Conservation (phyloP, 1,284 basidiomycete species). For the Puccinia hordei region DNA sequence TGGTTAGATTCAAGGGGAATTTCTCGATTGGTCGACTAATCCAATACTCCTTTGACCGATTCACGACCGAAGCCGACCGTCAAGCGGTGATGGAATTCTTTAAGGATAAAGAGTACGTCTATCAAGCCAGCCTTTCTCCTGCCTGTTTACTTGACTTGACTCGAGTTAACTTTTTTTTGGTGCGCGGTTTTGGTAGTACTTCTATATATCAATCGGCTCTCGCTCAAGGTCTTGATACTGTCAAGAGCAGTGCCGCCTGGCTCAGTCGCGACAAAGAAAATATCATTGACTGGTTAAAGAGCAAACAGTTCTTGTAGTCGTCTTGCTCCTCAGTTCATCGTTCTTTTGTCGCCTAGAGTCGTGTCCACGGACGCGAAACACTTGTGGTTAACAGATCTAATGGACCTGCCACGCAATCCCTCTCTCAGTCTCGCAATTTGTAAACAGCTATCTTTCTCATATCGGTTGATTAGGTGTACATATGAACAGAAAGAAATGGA, state of each 20-base stretch:
- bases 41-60: conserved; percentile 65
- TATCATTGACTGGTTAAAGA: conserved; percentile 67
- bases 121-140: background rate
- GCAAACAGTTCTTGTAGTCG: conserved; percentile 55
- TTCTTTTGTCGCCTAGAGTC: background rate
- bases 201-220: conserved; percentile 65
- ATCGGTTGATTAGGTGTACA: too few relatives aligned
- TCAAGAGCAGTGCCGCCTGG: conserved; percentile 67
- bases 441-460: too few relatives aligned
- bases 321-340: background rate
- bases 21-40: conserved; percentile 58
- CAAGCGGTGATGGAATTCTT: conserved; percentile 68
- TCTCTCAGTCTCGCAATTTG: too few relatives aligned
- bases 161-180: background rate
- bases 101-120: conserved; percentile 59
- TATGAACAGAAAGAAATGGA: too few relatives aligned
- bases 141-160: background rate
- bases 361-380: too few relatives aligned
- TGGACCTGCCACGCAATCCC: too few relatives aligned
- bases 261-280: conserved; percentile 67
- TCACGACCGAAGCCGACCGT: conserved; percentile 73
- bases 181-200: conserved; percentile 24
- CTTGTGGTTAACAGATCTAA: too few relatives aligned
- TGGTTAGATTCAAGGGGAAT: conserved; percentile 67
- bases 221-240: conserved; percentile 70